These are phyloP conservation scores for Penicillium freii DNA, from an alignment of 2,329 filamentous ascomycete genomes.

Conservation along the genomic window DNA sequence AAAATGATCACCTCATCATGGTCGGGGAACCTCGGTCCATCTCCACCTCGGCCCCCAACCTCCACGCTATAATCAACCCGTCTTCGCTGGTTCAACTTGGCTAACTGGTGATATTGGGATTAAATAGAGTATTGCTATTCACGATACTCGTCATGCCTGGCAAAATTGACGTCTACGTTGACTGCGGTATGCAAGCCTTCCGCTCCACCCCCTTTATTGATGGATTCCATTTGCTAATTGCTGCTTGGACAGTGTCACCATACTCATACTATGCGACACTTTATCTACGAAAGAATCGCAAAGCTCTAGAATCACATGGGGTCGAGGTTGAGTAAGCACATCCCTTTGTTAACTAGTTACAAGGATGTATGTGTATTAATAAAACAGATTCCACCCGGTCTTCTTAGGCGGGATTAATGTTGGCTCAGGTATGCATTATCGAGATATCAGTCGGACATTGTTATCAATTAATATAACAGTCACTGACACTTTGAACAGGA, in stretches of 20 bases:
- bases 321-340: conserved; percentile 65
- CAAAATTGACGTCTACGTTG: conserved; percentile 26
- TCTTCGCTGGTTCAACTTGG: not conserved
- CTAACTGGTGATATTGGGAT: not conserved
- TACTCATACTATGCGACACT: conserved; percentile 55
- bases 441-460: not conserved
- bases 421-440: conserved; percentile 50
- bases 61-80: conserved; percentile 10
- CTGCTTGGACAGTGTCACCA: conserved; percentile 56
- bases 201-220: not conserved
- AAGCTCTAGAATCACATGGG: conserved; percentile 55
- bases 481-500: conserved; percentile 38
- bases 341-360: not conserved
- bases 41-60: conserved; percentile 17
- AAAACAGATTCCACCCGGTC: conserved; percentile 65
- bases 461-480: not conserved
- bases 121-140: not conserved
- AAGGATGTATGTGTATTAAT: not conserved
- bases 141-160: conserved; percentile 14
- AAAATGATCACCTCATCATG: conserved; percentile 26
- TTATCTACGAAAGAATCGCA: conserved; percentile 58
- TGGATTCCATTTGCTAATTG: not conserved
- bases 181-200: conserved; percentile 20
- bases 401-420: conserved; percentile 68
- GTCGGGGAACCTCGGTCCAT: conserved; percentile 21